Percentiles rank a stretch among this genome's conserved stretches.
Evolutionary conservation across 495 filamentous ascomycete genomes (phyloP).

Genomic region (Sphaerosporella brunnea): DNA sequence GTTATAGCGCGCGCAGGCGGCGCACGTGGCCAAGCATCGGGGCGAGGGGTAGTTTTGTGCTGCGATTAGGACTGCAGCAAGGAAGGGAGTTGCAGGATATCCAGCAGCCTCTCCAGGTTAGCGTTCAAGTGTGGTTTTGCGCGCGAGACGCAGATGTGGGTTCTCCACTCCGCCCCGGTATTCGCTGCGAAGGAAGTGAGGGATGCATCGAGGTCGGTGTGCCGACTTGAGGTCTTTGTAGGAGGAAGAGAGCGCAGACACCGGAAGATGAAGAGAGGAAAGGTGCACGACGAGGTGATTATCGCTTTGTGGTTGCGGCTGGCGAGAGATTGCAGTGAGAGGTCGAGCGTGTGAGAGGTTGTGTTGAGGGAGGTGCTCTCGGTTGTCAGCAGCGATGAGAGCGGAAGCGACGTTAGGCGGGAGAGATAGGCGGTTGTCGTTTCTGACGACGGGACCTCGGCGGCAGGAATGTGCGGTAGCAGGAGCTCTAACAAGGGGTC

Average conservation of each 20-base stretch:
- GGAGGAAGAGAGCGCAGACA: slow-evolving; percentile 49
- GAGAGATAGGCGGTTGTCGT: slow-evolving; percentile 52
- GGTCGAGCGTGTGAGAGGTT: slow-evolving; percentile 59
- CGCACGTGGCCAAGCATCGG: slow-evolving; percentile 78
- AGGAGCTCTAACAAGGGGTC: slow-evolving; percentile 61
- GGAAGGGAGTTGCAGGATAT: slow-evolving; percentile 80
- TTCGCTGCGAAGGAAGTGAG: slow-evolving; percentile 64
- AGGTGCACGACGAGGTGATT: slow-evolving; percentile 65
- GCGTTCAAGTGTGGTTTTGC: slow-evolving; percentile 68
- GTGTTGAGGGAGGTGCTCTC: slow-evolving; percentile 71
- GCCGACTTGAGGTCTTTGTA: slow-evolving; percentile 46
- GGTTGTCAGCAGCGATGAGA: slow-evolving; percentile 49
- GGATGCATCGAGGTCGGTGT: slow-evolving; percentile 65
- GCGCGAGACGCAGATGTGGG: slow-evolving; percentile 48
- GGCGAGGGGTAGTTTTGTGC: slow-evolving; percentile 65
- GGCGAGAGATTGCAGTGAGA: slow-evolving; percentile 74
- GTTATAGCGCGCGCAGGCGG: slow-evolving; percentile 64
- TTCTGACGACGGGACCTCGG: slow-evolving; percentile 26
- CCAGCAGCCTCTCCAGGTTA: slow-evolving; percentile 76
- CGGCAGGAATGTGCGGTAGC: slow-evolving; percentile 38
- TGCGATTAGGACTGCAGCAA: slow-evolving; percentile 58
- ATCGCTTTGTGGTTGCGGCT: slow-evolving; percentile 83
- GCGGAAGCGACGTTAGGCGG: slow-evolving; percentile 58
- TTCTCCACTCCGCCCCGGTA: slow-evolving; percentile 48
- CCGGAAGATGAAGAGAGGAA: slow-evolving; percentile 44